Base-by-base conservation (phyloP, 1,284 basidiomycete genomes). In the Lentinula novae-zelandiae region DNA sequence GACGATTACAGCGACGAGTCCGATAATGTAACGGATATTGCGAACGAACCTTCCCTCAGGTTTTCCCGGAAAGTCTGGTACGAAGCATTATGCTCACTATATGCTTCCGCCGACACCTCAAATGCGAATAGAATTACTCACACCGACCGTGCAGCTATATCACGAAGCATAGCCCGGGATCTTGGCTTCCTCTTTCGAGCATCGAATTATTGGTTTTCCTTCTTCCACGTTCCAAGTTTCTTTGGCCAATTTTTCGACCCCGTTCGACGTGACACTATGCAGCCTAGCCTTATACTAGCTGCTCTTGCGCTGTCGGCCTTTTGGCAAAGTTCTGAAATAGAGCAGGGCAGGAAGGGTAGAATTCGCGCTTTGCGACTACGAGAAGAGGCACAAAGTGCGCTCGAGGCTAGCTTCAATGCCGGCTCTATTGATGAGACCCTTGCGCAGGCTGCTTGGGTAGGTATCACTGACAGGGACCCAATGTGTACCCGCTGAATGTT, bases 51-150 rank as follows among this genome's bases (percentile, higher is more conserved):
- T 6, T 86, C 86, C 12, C 71, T 87, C 33, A 78, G 80, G 52
- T 90, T 88, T 70, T 76, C 78, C 33, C 86, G 87, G 57, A 84
- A 87, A 74, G 84, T 83, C 38, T 91, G 89, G 89, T 92, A 87
- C 86, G 90, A 91, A 67, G 82, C 80, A 4, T 76, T 92, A 27
- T 71, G 90, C 40, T 74, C 75, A 31, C 68, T 86, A 8, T 90
- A 90, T 70, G 66, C 75, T 40, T 73, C 76, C 22, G 72, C 79
- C 7, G 69, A 69, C 51, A 67, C 72, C 48, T 62, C 64, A n/a
- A 70, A 67, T 58, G 66, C 68, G 52, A 73, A 70, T 55, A 58
- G 70, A 42, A 68, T 83, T 40, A 72, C 77, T 5, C 60, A 73
- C 27, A 71, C 76, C 22, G 71, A 82, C 66, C 81, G 85, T 17